A percentile compares a stretch with the other conserved stretches of the same genome.
Evolutionary conservation across 257 asterid genomes (phyloP).

Genomic region (Prunella vulgaris): DNA sequence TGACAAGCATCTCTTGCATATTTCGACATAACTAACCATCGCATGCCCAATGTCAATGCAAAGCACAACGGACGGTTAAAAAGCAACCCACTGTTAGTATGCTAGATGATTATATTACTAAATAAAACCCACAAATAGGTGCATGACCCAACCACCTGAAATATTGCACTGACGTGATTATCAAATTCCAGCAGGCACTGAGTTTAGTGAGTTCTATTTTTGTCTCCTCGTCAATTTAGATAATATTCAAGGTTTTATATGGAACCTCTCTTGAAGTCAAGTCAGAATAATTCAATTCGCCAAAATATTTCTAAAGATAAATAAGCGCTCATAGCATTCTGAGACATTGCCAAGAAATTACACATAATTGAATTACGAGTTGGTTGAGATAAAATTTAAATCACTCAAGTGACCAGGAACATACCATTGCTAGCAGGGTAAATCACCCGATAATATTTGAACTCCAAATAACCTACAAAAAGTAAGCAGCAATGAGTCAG

Average conservation of each 20-base stretch:
- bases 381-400: not conserved
- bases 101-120: not conserved
- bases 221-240: too few relatives aligned
- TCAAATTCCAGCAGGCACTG: not conserved
- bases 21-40: not conserved
- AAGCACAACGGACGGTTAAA: not conserved
- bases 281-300: not conserved
- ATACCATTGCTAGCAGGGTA: conserved; percentile 30
- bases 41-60: not conserved
- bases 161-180: too few relatives aligned
- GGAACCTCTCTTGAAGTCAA: not conserved
- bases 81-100: not conserved
- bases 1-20: not conserved
- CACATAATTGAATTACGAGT: not conserved
- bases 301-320: not conserved
- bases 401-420: not conserved
- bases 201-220: too few relatives aligned
- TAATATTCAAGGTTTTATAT: too few relatives aligned
- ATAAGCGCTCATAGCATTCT: not conserved
- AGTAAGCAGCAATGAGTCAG: not conserved
- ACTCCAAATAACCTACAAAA: conserved; percentile 26
- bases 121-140: not conserved
- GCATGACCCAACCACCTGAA: too few relatives aligned
- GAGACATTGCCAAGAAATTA: not conserved
- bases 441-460: conserved; percentile 14